Evolutionary conservation across 2,329 filamentous ascomycete species (phyloP), one percentile per base, ranked within the genome.

Genomic region (Fusarium mexicanum): DNA sequence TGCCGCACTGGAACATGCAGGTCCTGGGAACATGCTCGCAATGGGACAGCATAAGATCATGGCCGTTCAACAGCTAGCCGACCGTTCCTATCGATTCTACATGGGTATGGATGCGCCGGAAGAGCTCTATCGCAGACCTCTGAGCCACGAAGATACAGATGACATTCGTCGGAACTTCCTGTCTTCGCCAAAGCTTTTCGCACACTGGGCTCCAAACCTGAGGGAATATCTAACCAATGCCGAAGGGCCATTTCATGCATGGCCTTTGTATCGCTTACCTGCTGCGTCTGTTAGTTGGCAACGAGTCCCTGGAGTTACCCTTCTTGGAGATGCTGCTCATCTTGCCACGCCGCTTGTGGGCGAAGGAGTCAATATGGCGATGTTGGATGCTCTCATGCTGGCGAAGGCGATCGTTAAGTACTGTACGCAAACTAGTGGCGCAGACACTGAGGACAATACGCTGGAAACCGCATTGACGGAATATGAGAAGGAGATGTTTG

Each of bases 281-380:
- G 68, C 85, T 4, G 84, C 84, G 2, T 68, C 81, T 18, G 17
- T 62, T 11, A 57, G 57, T 2, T 90, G 88, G 87, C 69, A 81
- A 10, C 69, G 81, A 17, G 75, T 79, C 8, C 43, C 80, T 1
- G 85, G 87, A 7, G 80, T 85, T 8, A 87, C 88, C 0, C 78
- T 90, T 18, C 77, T 90, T 24, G 88, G 88, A 7, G 88, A 90
- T 72, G 86, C 88, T 2, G 88, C 87, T 13, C 88, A 90, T 76
- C 72, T 89, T 18, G 87, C 88, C 83, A 84, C 84, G 8, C 85
- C 86, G 0, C 86, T 84, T 64, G 85, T 84, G 0, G 88, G 88
- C 7, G 87, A 88, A 55, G 88, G 88, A 3, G 87, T 89, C 43
- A 90, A 90, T 71, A 74, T 85, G 6, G 87, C 85, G 1, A 86